Conservation (phyloP, 1,284 basidiomycete species). For the Cryptococcus sp. region DNA sequence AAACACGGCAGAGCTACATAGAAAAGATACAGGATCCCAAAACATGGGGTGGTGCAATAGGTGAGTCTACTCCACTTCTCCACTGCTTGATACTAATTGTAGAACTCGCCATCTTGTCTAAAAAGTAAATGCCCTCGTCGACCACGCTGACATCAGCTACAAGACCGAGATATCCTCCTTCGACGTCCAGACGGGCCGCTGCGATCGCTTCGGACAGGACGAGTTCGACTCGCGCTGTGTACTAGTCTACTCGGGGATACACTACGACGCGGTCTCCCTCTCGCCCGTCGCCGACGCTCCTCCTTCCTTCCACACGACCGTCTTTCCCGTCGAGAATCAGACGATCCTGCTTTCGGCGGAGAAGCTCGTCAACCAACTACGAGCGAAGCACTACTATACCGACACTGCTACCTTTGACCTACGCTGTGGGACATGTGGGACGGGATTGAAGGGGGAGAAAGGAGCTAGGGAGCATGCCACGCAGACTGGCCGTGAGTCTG, state of each 20-base stretch:
- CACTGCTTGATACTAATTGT: background rate
- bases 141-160: constrained; percentile 48
- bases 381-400: constrained; percentile 73
- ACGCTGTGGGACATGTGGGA: constrained; percentile 50
- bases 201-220: constrained; percentile 70
- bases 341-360: constrained; percentile 59
- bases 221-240: constrained; percentile 38
- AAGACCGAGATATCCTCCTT: constrained; percentile 78
- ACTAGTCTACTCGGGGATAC: constrained; percentile 81
- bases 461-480: constrained; percentile 80
- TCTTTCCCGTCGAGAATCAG: constrained; percentile 63
- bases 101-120: constrained; percentile 73
- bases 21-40: constrained; percentile 67
- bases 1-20: constrained; percentile 69
- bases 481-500: constrained; percentile 70
- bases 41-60: constrained; percentile 89
- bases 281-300: constrained; percentile 71
- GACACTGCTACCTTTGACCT: constrained; percentile 87
- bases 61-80: constrained; percentile 17
- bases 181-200: constrained; percentile 85
- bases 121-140: constrained; percentile 48
- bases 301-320: constrained; percentile 77
- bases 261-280: constrained; percentile 76
- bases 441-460: constrained; percentile 85
- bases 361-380: constrained; percentile 64